These are phyloP conservation scores for Candida xyloterini DNA, from an alignment of 805 yeast species.

Conservation along the genomic window DNA sequence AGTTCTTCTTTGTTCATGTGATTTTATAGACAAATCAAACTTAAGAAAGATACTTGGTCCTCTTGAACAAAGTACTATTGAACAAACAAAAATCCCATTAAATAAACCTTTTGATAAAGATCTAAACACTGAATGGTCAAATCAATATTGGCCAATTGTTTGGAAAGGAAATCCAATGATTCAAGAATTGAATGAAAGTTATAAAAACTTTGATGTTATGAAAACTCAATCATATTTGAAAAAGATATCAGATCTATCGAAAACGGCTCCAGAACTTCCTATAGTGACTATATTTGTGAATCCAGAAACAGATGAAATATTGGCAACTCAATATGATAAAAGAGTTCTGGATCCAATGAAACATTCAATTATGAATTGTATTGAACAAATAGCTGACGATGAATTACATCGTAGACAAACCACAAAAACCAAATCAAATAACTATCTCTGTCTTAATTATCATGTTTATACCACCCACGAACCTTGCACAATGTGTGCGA, in stretches of 20 bases:
- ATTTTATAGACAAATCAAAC: constrained; percentile 38
- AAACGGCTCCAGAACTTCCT: constrained; percentile 34
- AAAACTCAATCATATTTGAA: constrained; percentile 36
- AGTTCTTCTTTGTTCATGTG: constrained; percentile 33
- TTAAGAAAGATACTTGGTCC: constrained; percentile 26
- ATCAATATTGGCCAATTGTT: constrained; percentile 75
- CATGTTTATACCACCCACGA: constrained; percentile 90
- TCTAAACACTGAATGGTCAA: constrained; percentile 63
- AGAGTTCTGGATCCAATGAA: constrained; percentile 50
- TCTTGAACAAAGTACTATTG: constrained; percentile 16
- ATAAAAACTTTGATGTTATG: constrained; percentile 40
- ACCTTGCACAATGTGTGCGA: constrained; percentile 94
- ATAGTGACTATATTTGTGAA: constrained; percentile 64
- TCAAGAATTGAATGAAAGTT: constrained; percentile 55
- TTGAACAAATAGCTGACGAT: constrained; percentile 55
- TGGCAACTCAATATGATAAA: constrained; percentile 40
- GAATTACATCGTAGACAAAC: constrained; percentile 43
- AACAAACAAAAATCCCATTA: constrained; percentile 45
- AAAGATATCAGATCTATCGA: constrained; percentile 30
- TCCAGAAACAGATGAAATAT: constrained; percentile 42
- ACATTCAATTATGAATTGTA: constrained; percentile 76
- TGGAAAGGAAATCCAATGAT: constrained; percentile 93
- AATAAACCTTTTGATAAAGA: constrained; percentile 71
- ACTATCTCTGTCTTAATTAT: constrained; percentile 71
- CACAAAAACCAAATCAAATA: constrained; percentile 12